A percentile compares a stretch with the other conserved stretches of the same genome.
These are phyloP conservation scores for Backusella sp. DNA, from an alignment of 192 early-diverging fungal species.

Conservation along the genomic window DNA sequence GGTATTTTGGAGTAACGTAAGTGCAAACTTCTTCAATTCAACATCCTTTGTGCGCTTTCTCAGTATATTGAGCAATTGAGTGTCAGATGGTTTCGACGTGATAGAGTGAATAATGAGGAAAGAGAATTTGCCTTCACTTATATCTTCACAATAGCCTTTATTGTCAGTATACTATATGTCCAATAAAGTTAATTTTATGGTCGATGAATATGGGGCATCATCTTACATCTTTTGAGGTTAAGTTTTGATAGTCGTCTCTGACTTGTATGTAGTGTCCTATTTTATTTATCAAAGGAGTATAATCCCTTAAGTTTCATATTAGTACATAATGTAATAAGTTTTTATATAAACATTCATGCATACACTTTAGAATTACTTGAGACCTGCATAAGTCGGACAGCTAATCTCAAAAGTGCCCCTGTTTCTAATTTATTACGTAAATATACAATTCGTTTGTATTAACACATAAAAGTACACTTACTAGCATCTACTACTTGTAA, in stretches of 20 bases:
- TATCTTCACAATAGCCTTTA: slow-evolving; percentile 97
- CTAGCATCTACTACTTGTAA: background rate
- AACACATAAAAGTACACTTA: background rate
- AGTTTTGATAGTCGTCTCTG: slow-evolving; percentile 95
- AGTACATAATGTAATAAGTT: background rate
- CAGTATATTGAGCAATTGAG: slow-evolving; percentile 82
- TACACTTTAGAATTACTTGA: background rate
- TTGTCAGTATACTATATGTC: slow-evolving; percentile 74
- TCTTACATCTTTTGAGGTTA: slow-evolving; percentile 73
- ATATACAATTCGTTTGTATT: background rate
- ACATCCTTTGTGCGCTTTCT: slow-evolving; percentile 77
- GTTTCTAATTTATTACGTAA: background rate
- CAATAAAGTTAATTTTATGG: background rate
- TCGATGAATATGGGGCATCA: background rate
- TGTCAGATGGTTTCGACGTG: slow-evolving; percentile 49
- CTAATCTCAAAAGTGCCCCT: background rate
- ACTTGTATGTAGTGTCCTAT: slow-evolving; percentile 96
- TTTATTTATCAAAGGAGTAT: slow-evolving; percentile 74
- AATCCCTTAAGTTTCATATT: slow-evolving; percentile 57
- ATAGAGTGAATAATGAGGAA: slow-evolving; percentile 93
- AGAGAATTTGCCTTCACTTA: slow-evolving; percentile 98
- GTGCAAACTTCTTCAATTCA: slow-evolving; percentile 85
- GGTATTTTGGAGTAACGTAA: slow-evolving; percentile 76
- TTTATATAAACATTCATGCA: background rate
- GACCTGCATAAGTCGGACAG: background rate